Conservation (phyloP, 2,329 filamentous ascomycete species). For the Cercospora zeina region DNA sequence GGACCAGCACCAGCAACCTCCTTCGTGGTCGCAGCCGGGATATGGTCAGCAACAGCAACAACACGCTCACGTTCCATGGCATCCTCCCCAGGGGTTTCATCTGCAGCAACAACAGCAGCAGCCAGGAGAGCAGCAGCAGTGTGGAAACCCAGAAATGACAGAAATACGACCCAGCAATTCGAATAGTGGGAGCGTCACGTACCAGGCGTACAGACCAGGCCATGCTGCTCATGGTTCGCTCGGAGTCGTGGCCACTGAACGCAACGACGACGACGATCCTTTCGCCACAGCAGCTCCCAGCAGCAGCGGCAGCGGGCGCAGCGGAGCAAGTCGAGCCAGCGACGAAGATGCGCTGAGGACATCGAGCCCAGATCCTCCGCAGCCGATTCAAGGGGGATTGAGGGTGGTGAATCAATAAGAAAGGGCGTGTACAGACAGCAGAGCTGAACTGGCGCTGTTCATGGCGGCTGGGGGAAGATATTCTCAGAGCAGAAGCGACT, state of each 20-base stretch:
- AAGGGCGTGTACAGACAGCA: background rate
- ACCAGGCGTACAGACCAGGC: background rate
- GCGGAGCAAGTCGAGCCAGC: background rate
- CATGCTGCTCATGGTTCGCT: background rate
- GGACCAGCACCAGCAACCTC: background rate
- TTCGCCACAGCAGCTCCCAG: background rate
- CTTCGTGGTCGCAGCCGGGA: background rate
- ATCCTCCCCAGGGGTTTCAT: background rate
- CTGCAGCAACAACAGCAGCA: background rate
- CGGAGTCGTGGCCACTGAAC: background rate
- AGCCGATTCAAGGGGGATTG: slow-evolving; percentile 4
- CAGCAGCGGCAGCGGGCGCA: background rate
- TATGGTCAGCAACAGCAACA: background rate
- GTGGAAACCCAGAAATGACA: background rate
- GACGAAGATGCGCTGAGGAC: background rate
- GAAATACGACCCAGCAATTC: background rate
- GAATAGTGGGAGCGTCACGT: background rate
- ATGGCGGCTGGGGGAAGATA: background rate
- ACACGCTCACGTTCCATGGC: background rate
- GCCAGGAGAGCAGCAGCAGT: background rate
- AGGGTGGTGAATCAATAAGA: slow-evolving; percentile 7
- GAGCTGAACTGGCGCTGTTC: background rate
- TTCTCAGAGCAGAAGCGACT: background rate
- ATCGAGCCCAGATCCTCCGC: slow-evolving; percentile 1
- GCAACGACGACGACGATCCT: background rate